phyloP scores from a whole-genome alignment of 2,329 filamentous ascomycete species.

The Ceratocystis papillata region DNA sequence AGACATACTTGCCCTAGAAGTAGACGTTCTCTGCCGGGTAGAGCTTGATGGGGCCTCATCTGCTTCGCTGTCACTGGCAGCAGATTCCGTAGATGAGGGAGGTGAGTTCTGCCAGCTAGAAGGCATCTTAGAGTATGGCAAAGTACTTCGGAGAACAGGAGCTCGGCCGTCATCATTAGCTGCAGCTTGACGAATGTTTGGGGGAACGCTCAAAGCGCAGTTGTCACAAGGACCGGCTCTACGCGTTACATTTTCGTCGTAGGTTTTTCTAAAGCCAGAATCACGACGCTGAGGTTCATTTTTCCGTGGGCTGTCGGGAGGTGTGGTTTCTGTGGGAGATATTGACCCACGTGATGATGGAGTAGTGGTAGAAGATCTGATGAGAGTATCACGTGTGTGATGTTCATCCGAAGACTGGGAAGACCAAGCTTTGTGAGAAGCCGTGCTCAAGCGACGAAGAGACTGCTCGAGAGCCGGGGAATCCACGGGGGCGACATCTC shows the following conservation, averaged over 20 bases:
- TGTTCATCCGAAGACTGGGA: constrained; percentile 19
- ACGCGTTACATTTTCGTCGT: constrained; percentile 54
- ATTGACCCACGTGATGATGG: constrained; percentile 33
- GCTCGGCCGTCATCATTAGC: constrained; percentile 34
- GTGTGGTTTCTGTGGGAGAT: constrained; percentile 39
- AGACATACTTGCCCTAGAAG: constrained; percentile 41
- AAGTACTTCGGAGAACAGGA: constrained; percentile 50
- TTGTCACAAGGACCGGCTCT: constrained; percentile 56
- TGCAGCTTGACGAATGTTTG: constrained; percentile 32
- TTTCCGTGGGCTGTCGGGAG: constrained; percentile 45
- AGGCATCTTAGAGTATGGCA: constrained; percentile 50
- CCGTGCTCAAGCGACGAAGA: constrained; percentile 12
- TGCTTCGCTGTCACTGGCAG: constrained; percentile 41
- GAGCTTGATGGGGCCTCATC: constrained; percentile 38
- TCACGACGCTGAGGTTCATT: constrained; percentile 38
- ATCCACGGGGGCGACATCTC: constrained; percentile 15
- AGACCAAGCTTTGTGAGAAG: constrained; percentile 10
- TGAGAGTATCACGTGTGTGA: constrained; percentile 32
- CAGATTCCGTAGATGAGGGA: constrained; percentile 42
- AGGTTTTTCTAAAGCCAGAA: constrained; percentile 51
- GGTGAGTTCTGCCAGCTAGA: constrained; percentile 36
- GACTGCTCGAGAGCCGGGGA: constrained; percentile 17
- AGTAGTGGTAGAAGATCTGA: constrained; percentile 34
- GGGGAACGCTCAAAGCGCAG: constrained; percentile 55
- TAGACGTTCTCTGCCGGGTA: constrained; percentile 35